Percentiles rank a stretch among this genome's conserved stretches.
phyloP scores from a whole-genome alignment of 139 green algal genomes.

The Yamagishiella unicocca region DNA sequence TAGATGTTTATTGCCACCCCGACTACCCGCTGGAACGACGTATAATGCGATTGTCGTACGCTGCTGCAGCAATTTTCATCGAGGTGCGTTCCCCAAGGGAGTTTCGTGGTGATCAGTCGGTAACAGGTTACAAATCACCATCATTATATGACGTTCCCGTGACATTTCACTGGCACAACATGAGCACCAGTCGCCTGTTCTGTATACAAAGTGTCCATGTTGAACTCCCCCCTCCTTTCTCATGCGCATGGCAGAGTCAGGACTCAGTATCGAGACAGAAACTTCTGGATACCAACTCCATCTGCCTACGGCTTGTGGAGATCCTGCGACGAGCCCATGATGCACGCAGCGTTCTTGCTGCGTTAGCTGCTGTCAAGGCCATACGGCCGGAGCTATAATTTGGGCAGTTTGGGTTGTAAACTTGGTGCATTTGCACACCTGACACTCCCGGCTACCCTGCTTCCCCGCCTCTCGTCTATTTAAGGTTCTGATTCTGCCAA shows the following conservation, averaged over 20 bases:
- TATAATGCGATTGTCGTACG: constrained; percentile 37
- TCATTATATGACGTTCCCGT: no score
- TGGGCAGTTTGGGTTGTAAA: not conserved
- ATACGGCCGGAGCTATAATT: not conserved
- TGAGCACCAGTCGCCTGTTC: no score
- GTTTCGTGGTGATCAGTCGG: not conserved
- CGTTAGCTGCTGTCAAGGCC: constrained; percentile 52
- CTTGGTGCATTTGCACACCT: not conserved
- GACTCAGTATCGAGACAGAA: constrained; percentile 46
- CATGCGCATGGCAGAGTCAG: no score
- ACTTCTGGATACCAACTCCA: constrained; percentile 54
- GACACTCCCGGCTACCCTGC: not conserved
- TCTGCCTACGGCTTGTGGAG: constrained; percentile 47
- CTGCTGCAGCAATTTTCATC: constrained; percentile 26
- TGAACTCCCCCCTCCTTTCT: no score
- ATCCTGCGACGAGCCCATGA: constrained; percentile 48
- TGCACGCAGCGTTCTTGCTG: constrained; percentile 51
- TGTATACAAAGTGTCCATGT: no score
- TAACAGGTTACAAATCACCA: no score
- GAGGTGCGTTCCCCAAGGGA: constrained; percentile 1
- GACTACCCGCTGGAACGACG: constrained; percentile 48
- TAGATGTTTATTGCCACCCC: constrained; percentile 51
- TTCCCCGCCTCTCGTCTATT: not conserved
- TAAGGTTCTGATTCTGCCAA: not conserved
- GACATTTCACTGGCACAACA: no score